A percentile compares a stretch with the other conserved stretches of the same genome.
Evolutionary conservation across 2,329 filamentous ascomycete species (phyloP).

Genomic region (Beauveria caledonica): DNA sequence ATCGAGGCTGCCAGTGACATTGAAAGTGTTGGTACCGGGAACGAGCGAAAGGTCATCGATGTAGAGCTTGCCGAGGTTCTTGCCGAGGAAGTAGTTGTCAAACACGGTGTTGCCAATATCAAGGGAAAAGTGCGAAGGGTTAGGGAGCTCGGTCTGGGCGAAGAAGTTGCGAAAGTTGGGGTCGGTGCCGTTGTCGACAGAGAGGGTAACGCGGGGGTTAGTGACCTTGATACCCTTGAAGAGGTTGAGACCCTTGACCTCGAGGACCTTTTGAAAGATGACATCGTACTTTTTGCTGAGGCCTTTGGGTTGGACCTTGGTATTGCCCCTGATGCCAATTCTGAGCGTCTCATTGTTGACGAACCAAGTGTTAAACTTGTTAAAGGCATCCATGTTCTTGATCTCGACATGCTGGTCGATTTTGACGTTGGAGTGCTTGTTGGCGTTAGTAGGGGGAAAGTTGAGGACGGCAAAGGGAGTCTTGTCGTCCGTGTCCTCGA

Average conservation of each 20-base stretch:
- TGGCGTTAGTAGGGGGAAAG: slow-evolving; percentile 44
- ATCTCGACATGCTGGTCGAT: slow-evolving; percentile 41
- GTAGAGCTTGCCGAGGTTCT: slow-evolving; percentile 45
- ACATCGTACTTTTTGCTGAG: slow-evolving; percentile 40
- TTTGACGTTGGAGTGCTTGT: slow-evolving; percentile 43
- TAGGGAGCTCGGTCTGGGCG: slow-evolving; percentile 52
- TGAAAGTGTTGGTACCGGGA: slow-evolving; percentile 50
- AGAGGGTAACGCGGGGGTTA: slow-evolving; percentile 39
- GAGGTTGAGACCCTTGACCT: slow-evolving; percentile 42
- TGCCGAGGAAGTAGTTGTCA: slow-evolving; percentile 44
- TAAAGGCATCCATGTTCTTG: slow-evolving; percentile 39
- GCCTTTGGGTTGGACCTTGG: slow-evolving; percentile 41
- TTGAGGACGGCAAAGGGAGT: slow-evolving; percentile 40
- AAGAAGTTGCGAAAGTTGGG: slow-evolving; percentile 46
- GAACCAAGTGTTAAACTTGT: slow-evolving; percentile 47
- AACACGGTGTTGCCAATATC: slow-evolving; percentile 60
- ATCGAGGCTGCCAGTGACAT: slow-evolving; percentile 46
- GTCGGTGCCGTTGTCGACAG: slow-evolving; percentile 28
- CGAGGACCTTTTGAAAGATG: slow-evolving; percentile 48
- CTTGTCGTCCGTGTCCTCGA: slow-evolving; percentile 40
- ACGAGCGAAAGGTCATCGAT: slow-evolving; percentile 50
- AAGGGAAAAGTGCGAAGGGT: slow-evolving; percentile 55
- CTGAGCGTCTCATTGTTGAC: slow-evolving; percentile 41
- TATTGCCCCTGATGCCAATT: slow-evolving; percentile 44
- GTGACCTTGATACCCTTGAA: slow-evolving; percentile 47